phyloP scores from a whole-genome alignment of 306 rosid species.

The Morella rubra region DNA sequence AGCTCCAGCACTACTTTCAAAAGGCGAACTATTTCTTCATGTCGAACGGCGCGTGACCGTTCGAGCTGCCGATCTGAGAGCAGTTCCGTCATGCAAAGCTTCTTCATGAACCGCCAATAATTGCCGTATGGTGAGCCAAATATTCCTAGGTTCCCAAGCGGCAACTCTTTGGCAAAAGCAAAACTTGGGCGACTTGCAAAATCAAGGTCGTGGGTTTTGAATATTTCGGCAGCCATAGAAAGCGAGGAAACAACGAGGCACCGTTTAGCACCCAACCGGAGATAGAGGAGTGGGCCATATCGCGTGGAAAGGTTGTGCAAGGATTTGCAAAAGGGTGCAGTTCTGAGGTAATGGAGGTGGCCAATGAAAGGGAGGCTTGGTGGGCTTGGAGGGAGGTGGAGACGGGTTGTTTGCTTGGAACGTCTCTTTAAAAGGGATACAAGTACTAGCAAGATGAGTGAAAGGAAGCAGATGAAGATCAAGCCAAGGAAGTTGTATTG shows the following conservation, averaged over 20 bases:
- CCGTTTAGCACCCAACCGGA: slow-evolving; percentile 27
- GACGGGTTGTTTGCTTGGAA: too few species aligned
- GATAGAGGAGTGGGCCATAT: slow-evolving; percentile 45
- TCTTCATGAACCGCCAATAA: slow-evolving; percentile 58
- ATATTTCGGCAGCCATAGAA: slow-evolving; percentile 36
- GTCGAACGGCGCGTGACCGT: background rate
- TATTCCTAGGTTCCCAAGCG: slow-evolving; percentile 33
- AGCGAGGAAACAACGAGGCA: slow-evolving; percentile 32
- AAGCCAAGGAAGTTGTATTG: too few species aligned
- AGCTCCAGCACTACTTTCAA: slow-evolving; percentile 25
- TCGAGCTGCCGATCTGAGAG: slow-evolving; percentile 24
- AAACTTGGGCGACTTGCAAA: slow-evolving; percentile 42
- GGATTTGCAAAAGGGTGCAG: slow-evolving; percentile 31
- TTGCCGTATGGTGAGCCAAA: slow-evolving; percentile 45
- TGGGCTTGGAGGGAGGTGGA: slow-evolving; percentile 26
- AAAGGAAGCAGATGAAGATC: too few species aligned
- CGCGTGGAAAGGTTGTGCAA: slow-evolving; percentile 36
- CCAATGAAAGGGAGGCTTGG: slow-evolving; percentile 44
- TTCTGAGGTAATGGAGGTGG: slow-evolving; percentile 46
- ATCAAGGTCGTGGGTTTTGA: slow-evolving; percentile 44
- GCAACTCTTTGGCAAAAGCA: slow-evolving; percentile 46
- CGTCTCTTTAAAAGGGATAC: too few species aligned
- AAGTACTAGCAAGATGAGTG: too few species aligned
- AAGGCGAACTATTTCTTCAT: background rate
- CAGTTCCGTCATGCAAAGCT: slow-evolving; percentile 39